Base-by-base conservation (phyloP, 2,329 filamentous ascomycete genomes). In the Aspergillus ustus region DNA sequence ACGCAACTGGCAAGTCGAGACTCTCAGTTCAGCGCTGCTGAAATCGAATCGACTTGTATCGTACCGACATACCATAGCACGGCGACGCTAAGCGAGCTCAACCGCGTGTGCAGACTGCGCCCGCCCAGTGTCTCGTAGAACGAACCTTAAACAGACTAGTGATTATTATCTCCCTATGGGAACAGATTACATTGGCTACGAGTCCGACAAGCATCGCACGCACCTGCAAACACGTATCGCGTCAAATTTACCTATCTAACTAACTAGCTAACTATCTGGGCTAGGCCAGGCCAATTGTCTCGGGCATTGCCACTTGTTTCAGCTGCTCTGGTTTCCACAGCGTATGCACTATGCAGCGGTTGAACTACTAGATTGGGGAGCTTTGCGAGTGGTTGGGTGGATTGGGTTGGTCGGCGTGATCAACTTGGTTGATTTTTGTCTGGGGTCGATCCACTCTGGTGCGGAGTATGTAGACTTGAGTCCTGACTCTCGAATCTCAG, bases 291-390 rank as follows among this genome's bases (percentile, higher is more conserved):
- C 34, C 9, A 15, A 15, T 40, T 40, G 34, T 25, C 34, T 40
- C 34, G 11, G 46, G 37, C 46, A 43, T 66, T 52, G 66, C 66
- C 66, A 67, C 66, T 44, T 25, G 60, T 57, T 67, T 66, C 66
- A 67, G 64, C 66, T 66, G 66, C 61, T 62, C 54, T 53, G 34
- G 54, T 20, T 29, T 53, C 17, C 19, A 20, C 7, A 45, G 13
- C 19, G 43, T 7, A 40, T 40, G 34, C 34, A 40, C n/a, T 7
- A 40, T 40, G 34, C 34, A 40, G 15, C 34, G 34, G 34, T 11
- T 4, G 34, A 40, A 40, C 34, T 40, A 40, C 13, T 40, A 9
- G 34, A 40, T 40, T 40, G 34, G 34, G 25, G 34, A 40, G 34
- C 34, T 40, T 15, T 11, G 1, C 13, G 34, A 11, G 34, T 5